phyloP scores from a whole-genome alignment of 129 eudicot species.

The Ambrosia artemisiifolia region DNA sequence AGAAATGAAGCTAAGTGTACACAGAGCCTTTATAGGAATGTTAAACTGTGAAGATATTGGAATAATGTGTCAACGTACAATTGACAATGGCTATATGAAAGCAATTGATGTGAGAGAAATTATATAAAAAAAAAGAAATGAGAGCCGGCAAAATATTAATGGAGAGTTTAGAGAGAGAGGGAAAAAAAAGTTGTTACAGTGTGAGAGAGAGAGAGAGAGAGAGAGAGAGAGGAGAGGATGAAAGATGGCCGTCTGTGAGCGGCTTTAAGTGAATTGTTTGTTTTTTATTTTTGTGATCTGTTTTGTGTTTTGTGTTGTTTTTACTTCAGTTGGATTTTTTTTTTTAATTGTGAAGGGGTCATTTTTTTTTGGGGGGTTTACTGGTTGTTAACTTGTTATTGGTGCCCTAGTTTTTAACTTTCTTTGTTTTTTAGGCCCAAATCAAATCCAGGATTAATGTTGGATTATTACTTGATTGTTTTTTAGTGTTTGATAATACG shows the following conservation, averaged over 20 bases:
- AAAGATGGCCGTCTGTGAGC: constrained; percentile 42
- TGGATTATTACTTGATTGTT: neutral
- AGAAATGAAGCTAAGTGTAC: neutral
- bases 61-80: constrained; percentile 21
- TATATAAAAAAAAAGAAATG: neutral
- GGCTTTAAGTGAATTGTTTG: constrained; percentile 25
- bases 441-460: neutral
- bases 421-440: constrained; percentile 18
- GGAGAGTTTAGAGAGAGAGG: neutral
- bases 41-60: neutral
- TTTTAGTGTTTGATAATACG: neutral
- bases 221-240: neutral
- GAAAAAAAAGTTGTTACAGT: neutral
- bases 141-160: constrained; percentile 37
- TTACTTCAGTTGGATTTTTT: neutral
- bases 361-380: constrained; percentile 16
- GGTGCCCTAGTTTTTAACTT: constrained; percentile 24
- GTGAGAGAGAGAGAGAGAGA: neutral
- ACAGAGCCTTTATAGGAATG: neutral
- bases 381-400: constrained; percentile 18
- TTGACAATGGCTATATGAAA: constrained; percentile 21
- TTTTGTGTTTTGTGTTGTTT: constrained; percentile 39
- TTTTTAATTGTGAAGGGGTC: neutral
- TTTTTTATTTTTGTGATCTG: constrained; percentile 10
- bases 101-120: constrained; percentile 15